phyloP scores from a whole-genome alignment of 2,329 filamentous ascomycete genomes.

The Botrytis fabae region DNA sequence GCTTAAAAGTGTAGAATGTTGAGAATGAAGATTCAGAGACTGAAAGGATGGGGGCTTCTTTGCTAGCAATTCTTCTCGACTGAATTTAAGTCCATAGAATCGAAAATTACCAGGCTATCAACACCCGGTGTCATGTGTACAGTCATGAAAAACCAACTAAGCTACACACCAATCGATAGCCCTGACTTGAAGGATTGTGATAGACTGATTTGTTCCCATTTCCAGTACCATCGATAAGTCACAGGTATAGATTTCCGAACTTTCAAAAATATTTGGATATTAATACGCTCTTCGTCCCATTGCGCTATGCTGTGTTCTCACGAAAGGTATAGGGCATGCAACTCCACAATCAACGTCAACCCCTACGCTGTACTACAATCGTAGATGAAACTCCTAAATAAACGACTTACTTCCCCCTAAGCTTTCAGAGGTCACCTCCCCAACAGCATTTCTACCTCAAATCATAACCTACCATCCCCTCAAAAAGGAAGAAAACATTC shows the following conservation, averaged over 20 bases:
- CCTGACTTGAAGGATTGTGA: not conserved
- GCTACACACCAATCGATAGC: not conserved
- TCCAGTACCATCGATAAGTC: not conserved
- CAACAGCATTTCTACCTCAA: not conserved
- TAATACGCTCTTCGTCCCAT: not conserved
- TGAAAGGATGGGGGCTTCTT: not conserved
- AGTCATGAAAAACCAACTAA: not conserved
- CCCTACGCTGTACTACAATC: not conserved
- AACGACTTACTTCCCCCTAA: not conserved
- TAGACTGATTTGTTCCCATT: not conserved
- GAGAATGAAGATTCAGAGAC: too few relatives aligned
- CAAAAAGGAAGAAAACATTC: not conserved
- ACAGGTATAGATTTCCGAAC: not conserved
- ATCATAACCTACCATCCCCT: not conserved
- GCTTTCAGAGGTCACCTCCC: not conserved
- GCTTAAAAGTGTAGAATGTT: not conserved
- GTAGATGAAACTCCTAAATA: not conserved
- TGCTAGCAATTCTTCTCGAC: not conserved
- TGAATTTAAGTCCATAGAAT: not conserved
- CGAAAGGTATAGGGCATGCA: not conserved
- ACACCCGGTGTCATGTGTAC: not conserved
- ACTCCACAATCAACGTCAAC: not conserved
- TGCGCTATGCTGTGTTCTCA: not conserved
- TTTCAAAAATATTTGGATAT: not conserved
- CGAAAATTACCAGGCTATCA: not conserved